Evolutionary conservation across 257 asterid genomes (phyloP).

Genomic region (Primulina tabacum): DNA sequence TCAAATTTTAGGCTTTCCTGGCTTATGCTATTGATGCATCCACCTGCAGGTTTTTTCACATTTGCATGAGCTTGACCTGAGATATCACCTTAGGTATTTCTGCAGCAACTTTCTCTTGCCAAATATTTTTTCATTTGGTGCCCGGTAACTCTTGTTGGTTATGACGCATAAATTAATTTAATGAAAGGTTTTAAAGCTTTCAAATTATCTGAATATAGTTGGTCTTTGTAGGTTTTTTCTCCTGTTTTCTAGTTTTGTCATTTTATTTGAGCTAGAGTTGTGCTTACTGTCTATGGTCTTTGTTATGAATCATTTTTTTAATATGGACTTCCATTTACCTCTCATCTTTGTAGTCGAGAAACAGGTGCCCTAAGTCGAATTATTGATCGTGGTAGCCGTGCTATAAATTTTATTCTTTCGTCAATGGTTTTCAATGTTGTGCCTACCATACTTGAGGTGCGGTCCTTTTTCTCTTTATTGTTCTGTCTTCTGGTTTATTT

Average conservation of each 20-base stretch:
- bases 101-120: conserved; percentile 6
- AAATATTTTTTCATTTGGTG: conserved; percentile 17
- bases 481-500: conserved; percentile 16
- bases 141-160: conserved; percentile 5
- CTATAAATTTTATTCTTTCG: conserved; percentile 91
- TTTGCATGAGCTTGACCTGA: conserved; percentile 89
- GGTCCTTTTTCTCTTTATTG: conserved; percentile 9
- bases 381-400: conserved; percentile 98
- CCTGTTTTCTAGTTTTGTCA: neutral
- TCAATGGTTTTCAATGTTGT: conserved; percentile 94
- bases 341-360: conserved; percentile 66
- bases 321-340: conserved; percentile 14
- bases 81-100: conserved; percentile 87
- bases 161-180: neutral
- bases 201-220: conserved; percentile 11
- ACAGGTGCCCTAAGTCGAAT: conserved; percentile 93
- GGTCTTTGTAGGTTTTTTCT: neutral
- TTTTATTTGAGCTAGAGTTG: conserved; percentile 5
- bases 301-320: conserved; percentile 2
- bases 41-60: conserved; percentile 86
- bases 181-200: conserved; percentile 12
- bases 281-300: conserved; percentile 9
- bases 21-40: conserved; percentile 21
- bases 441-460: conserved; percentile 90
- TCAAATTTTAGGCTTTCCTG: conserved; percentile 19